Percentiles rank a stretch among this genome's conserved stretches.
These are phyloP conservation scores for Diospyros lotus DNA, from an alignment of 148 eudicot species.

Conservation along the genomic window DNA sequence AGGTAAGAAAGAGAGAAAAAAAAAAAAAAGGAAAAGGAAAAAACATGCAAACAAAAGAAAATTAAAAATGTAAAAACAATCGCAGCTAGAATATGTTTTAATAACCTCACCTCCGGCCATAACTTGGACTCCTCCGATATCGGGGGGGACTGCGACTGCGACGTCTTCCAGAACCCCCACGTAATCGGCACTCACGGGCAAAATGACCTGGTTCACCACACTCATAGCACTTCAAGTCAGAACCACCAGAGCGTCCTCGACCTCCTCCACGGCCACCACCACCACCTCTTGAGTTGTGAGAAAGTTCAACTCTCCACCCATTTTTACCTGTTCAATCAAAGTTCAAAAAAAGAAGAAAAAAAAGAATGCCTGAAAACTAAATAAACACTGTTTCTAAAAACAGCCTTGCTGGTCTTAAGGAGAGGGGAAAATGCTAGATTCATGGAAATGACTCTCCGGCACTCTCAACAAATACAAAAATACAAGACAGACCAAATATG, in stretches of 20 bases:
- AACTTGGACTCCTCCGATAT: conserved; percentile 95
- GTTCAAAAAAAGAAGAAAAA: too few species aligned
- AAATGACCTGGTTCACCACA: conserved; percentile 97
- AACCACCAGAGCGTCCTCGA: conserved; percentile 84
- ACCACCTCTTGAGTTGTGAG: conserved; percentile 20
- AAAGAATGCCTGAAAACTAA: too few species aligned
- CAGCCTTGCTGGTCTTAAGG: too few species aligned
- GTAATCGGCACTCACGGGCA: conserved; percentile 88
- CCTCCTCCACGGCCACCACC: conserved; percentile 64
- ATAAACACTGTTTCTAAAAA: too few species aligned
- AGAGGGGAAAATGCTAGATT: too few species aligned
- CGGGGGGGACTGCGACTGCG: conserved; percentile 84
- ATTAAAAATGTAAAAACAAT: not conserved
- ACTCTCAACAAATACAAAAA: too few species aligned
- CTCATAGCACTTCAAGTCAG: conserved; percentile 94
- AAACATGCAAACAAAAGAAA: not conserved
- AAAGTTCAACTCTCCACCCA: too few species aligned
- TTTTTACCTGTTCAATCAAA: too few species aligned
- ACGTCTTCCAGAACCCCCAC: conserved; percentile 73
- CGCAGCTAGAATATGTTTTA: not conserved
- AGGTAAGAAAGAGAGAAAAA: not conserved
- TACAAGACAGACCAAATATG: too few species aligned
- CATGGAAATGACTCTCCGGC: too few species aligned
- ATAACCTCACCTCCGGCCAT: conserved; percentile 74
- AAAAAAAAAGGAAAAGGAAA: not conserved